Conservation (phyloP, 129 eudicot species). For the Saussurea involucrata region DNA sequence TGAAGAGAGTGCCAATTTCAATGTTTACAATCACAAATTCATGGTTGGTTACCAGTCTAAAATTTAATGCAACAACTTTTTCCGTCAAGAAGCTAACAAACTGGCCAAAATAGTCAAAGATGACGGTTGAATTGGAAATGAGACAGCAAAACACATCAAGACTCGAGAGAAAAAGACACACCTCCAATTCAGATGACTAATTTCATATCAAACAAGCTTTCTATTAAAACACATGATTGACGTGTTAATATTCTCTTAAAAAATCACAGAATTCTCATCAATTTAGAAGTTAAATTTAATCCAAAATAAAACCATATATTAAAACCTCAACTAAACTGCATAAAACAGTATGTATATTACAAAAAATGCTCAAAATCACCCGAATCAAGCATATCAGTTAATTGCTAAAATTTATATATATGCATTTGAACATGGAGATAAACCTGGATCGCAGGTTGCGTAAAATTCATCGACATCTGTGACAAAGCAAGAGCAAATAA, state of each 20-base stretch:
- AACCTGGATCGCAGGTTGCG: constrained; percentile 85
- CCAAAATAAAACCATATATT: background rate
- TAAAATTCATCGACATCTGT: constrained; percentile 82
- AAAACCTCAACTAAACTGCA: background rate
- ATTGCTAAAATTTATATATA: background rate
- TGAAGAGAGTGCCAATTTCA: background rate
- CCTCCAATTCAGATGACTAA: background rate
- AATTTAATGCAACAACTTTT: constrained; percentile 9
- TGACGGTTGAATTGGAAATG: background rate
- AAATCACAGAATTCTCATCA: background rate
- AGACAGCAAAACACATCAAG: background rate
- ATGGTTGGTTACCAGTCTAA: background rate
- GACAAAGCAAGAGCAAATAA: background rate
- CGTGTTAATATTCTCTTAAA: background rate
- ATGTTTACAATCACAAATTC: background rate
- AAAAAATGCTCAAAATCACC: background rate
- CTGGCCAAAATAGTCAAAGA: constrained; percentile 2
- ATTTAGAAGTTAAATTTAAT: background rate
- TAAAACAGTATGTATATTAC: background rate
- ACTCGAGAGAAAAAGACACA: background rate
- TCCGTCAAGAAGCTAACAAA: background rate
- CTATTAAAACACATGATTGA: background rate
- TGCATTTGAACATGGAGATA: background rate
- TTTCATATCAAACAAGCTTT: background rate
- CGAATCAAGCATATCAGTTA: background rate